Conservation (phyloP, 108 stramenopile species). For the Seminavis robusta region DNA sequence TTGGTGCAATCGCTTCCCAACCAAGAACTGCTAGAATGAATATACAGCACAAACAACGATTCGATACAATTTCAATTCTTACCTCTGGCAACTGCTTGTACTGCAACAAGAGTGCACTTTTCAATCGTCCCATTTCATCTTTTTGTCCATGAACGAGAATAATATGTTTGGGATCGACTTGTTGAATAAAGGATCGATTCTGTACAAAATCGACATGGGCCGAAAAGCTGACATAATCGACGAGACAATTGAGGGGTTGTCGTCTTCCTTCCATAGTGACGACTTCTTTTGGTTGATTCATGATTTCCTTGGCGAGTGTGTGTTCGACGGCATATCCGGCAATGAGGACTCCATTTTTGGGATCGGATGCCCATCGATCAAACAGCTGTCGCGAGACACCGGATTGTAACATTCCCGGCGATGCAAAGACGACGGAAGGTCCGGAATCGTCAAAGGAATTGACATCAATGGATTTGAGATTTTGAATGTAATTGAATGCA, state of each 20-base stretch:
- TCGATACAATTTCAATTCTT: not conserved
- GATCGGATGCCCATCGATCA: conserved; percentile 96
- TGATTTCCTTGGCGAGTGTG: conserved; percentile 96
- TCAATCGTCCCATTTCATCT: conserved; percentile 93
- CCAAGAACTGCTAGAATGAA: no score
- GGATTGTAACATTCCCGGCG: conserved; percentile 97
- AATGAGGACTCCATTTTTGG: conserved; percentile 94
- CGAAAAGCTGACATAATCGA: conserved; percentile 95
- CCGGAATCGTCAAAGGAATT: conserved; percentile 88
- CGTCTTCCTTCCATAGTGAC: conserved; percentile 89
- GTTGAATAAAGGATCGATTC: conserved; percentile 89
- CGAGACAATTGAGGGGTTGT: conserved; percentile 88
- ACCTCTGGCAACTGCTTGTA: conserved; percentile 73
- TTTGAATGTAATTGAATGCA: conserved; percentile 80
- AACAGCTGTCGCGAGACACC: conserved; percentile 95
- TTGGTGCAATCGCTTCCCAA: no score
- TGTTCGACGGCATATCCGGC: conserved; percentile 99
- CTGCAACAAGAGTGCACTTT: conserved; percentile 78
- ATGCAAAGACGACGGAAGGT: conserved; percentile 95
- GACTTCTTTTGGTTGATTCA: conserved; percentile 94
- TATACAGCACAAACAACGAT: conserved; percentile 4
- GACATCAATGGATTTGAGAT: conserved; percentile 88
- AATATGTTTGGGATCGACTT: conserved; percentile 87
- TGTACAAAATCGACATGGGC: conserved; percentile 99
- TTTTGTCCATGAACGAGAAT: conserved; percentile 98